Evolutionary conservation across 2,329 filamentous ascomycete species (phyloP).

Genomic region (Fusarium verticillioides): DNA sequence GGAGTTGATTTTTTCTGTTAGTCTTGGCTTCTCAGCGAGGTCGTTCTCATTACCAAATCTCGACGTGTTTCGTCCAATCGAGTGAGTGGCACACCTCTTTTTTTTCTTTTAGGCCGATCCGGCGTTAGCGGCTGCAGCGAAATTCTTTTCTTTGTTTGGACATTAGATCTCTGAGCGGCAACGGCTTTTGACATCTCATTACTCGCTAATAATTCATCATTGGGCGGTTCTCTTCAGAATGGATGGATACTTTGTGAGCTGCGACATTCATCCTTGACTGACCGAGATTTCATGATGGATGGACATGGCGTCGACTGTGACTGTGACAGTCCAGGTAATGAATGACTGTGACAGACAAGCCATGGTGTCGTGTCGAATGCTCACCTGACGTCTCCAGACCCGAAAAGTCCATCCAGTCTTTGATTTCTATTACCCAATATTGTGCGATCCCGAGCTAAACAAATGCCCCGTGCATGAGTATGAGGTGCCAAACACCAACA

Average conservation of each 20-base stretch:
- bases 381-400: conserved; percentile 43
- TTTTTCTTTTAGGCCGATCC: conserved; percentile 32
- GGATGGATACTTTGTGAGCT: conserved; percentile 3
- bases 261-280: conserved; percentile 2
- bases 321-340: conserved; percentile 3
- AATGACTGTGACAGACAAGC: conserved; percentile 7
- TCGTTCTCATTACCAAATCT: conserved; percentile 54
- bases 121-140: conserved; percentile 29
- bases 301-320: not conserved
- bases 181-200: conserved; percentile 27
- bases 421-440: conserved; percentile 63
- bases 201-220: conserved; percentile 33
- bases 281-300: conserved; percentile 10
- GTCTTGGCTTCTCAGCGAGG: conserved; percentile 41
- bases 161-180: conserved; percentile 19
- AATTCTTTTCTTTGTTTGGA: conserved; percentile 36
- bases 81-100: conserved; percentile 31
- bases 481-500: conserved; percentile 34
- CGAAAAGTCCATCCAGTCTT: conserved; percentile 53
- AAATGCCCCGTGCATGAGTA: conserved; percentile 41
- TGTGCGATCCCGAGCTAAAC: conserved; percentile 48
- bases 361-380: conserved; percentile 42
- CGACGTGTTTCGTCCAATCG: conserved; percentile 47
- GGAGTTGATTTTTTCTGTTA: conserved; percentile 28
- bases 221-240: not conserved